phyloP scores from a whole-genome alignment of 768 basidiomycete genomes.

The Solioccasus polychromus region DNA sequence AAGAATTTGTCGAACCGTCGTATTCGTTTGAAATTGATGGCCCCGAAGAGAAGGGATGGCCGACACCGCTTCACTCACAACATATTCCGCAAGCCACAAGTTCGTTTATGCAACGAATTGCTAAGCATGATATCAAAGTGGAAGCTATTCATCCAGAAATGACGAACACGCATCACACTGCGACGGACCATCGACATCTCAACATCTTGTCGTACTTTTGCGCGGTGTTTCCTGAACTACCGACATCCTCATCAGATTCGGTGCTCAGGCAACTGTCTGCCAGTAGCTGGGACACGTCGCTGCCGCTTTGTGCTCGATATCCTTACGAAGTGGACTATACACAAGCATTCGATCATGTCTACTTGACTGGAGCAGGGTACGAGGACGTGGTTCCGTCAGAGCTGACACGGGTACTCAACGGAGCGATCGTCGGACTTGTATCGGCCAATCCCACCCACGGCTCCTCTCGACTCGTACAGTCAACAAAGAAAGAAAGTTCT shows the following conservation, averaged over 20 bases:
- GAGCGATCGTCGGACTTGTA: conserved; percentile 76
- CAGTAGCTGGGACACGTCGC: conserved; percentile 58
- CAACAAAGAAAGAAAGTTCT: background rate
- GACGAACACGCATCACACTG: conserved; percentile 31
- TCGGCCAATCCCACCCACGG: conserved; percentile 11
- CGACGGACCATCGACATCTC: conserved; percentile 68
- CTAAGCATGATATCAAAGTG: conserved; percentile 17
- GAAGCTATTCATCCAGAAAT: conserved; percentile 44
- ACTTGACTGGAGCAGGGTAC: conserved; percentile 68
- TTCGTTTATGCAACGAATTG: background rate
- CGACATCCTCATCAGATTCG: conserved; percentile 13
- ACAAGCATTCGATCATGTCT: conserved; percentile 56
- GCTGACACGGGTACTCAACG: conserved; percentile 69
- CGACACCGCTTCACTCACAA: conserved; percentile 3
- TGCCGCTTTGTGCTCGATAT: conserved; percentile 62
- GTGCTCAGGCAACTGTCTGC: conserved; percentile 38
- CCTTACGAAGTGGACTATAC: conserved; percentile 72
- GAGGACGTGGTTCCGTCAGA: conserved; percentile 80
- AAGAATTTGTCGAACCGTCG: conserved; percentile 58
- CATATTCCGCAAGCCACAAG: conserved; percentile 3
- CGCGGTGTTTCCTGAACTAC: conserved; percentile 37
- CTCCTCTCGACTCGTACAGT: background rate
- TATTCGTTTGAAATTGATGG: conserved; percentile 25
- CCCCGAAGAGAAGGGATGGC: conserved; percentile 24
- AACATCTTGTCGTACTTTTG: conserved; percentile 80